Evolutionary conservation across 768 basidiomycete genomes (phyloP), one percentile per base, ranked within the genome.

Genomic region (Glaciozyma martinii): DNA sequence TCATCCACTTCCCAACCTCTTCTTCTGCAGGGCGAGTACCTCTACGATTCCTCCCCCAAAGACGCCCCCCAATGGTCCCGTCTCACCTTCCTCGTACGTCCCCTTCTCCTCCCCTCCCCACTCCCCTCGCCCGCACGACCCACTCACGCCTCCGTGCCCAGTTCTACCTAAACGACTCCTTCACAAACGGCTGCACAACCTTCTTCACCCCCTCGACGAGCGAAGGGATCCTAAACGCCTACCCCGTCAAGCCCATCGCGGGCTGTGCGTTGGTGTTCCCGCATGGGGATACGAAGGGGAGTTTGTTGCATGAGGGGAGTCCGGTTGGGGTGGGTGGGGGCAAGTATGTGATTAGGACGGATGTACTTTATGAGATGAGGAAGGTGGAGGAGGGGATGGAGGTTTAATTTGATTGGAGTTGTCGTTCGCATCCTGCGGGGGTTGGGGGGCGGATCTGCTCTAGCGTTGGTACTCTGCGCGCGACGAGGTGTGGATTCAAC

Each of bases 221-320:
- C 1, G 30, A 19, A 18, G 81, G 80, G 21, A 74, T 79, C 13
- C 77, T 83, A 50, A 78, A 82, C 61, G 80, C 82, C 23, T 77
- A 78, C 27, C 79, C 80, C 2, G 80, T 83, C 23, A 76, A 77
- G 59, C 82, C 82, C 0, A 72, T 80, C 19, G 76, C 78, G 3
- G 82, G 82, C 0, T 79, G 81, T 4, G 80, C 82, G 1, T 76
- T 80, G 44, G 78, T 82, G 47, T 83, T 83, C 74, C 81, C 66
- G 10, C 70, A 71, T 30, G 70, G 70, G n/a, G 62, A 60, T 33
- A 42, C 57, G n/a, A 29, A n/a, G 32, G 65, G 60, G 1, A 60
- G 54, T 1, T n/a, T 65, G 4, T 37, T 71, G 29, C 70, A 71
- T 58, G 70, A 71, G 55, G 70, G 66, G 8, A 53, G 43, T 10